Percentiles rank a stretch among this genome's conserved stretches.
phyloP scores from a whole-genome alignment of 371 early-diverging fungal species.

The Syncephalastrum sp. region DNA sequence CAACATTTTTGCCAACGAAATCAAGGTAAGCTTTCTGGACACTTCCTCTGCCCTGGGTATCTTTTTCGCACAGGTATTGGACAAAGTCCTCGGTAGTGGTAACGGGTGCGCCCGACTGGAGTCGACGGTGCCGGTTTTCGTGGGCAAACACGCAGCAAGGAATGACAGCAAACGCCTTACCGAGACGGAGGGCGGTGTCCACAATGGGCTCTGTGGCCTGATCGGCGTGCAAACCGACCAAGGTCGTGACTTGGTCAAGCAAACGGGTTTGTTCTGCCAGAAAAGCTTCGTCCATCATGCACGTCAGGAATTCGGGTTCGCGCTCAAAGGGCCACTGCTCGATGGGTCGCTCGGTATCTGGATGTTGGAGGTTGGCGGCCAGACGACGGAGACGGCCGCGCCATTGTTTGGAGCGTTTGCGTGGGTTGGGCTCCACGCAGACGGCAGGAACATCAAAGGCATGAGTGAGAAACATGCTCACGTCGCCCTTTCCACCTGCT shows the following conservation, averaged over 20 bases:
- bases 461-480: slow-evolving; percentile 52
- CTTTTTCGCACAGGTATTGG: slow-evolving; percentile 52
- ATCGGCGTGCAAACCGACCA: slow-evolving; percentile 61
- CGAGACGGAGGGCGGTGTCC: slow-evolving; percentile 39
- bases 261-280: slow-evolving; percentile 27
- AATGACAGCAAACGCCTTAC: slow-evolving; percentile 58
- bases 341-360: slow-evolving; percentile 26
- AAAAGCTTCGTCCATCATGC: slow-evolving; percentile 44
- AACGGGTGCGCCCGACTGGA: slow-evolving; percentile 38
- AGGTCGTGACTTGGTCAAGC: slow-evolving; percentile 26
- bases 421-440: slow-evolving; percentile 53
- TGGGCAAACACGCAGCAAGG: slow-evolving; percentile 65
- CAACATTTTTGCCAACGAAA: slow-evolving; percentile 60
- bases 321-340: slow-evolving; percentile 31
- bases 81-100: slow-evolving; percentile 52
- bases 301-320: slow-evolving; percentile 36
- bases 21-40: slow-evolving; percentile 51
- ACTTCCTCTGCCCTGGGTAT: slow-evolving; percentile 10
- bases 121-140: slow-evolving; percentile 41
- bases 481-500: slow-evolving; percentile 62
- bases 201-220: slow-evolving; percentile 64
- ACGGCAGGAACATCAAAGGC: slow-evolving; percentile 45
- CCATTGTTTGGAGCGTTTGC: slow-evolving; percentile 49
- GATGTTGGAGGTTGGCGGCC: slow-evolving; percentile 30
- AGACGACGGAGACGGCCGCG: slow-evolving; percentile 39